Evolutionary conservation across 257 asterid genomes (phyloP), one percentile per base, ranked within the genome.

Genomic region (Solanum chmielewskii): DNA sequence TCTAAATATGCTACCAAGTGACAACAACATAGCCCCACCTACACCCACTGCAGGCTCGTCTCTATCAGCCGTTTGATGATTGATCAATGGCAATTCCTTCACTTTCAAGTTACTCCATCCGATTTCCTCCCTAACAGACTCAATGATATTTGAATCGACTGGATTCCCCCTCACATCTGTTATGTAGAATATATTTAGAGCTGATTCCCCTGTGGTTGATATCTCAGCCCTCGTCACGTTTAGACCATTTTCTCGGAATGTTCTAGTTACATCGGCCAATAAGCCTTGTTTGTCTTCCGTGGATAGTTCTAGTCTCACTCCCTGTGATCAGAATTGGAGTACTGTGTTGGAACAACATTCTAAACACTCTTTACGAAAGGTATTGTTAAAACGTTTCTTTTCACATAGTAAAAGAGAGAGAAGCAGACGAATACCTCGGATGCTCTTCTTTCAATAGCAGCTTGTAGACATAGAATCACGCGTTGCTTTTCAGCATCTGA

Each of bases 401-500:
- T 25, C 25, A n/a, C 37, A 44, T 18, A 14, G 83, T 25, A 44
- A 77, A 77, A 77, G 31, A 4, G 31, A 4, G 60, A 76, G 83
- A 52, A 47, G 41, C 35, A 12, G 13, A 68, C 20, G 41, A n/a
- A 59, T 85, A 95, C 98, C 97, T 93, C 93, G 52, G 98, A 94
- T 89, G 97, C 92, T 86, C 92, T 86, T 85, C 92, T 87, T 88
- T 84, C 88, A 3, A 90, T 88, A 13, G 96, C 96, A 31, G 98
- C 97, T 74, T 86, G 95, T 33, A 96, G 83, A 90, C 98, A 96
- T 37, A 94, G 93, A 88, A 96, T 92, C 89, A 96, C 98, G 6
- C 98, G 96, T 77, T 96, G 91, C 90, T 93, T 96, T 89, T 96
- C 98, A 2, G 97, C 98, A 56, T 96, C 98, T 0, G 96, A 94